Base-by-base conservation (phyloP, 306 rosid species). In the Dalbergia cultrata region DNA sequence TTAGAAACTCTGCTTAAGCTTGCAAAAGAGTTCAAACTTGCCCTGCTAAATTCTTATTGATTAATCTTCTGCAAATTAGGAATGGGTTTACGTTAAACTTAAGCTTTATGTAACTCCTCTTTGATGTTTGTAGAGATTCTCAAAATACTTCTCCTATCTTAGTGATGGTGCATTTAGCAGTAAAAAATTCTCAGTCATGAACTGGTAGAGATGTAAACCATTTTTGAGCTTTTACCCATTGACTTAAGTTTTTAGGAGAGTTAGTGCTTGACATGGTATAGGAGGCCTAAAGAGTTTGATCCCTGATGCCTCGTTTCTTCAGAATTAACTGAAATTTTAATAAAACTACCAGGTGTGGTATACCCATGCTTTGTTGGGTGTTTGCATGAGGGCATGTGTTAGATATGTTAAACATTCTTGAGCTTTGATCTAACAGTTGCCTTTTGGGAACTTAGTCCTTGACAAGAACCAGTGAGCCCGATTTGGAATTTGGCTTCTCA, bases 71-170 rank as follows among this genome's bases (percentile, higher is more conserved):
- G 8, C 67, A 49, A 26, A 76, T 57, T 61, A 39, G 50, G 71
- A 59, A 81, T n/a, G 43, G 6, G 35, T 4, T 57, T 37, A 0
- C 17, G 12, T 80, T 4, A 73, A 72, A 16, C 35, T 61, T 71
- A 18, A 76, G 77, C 37, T 76, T 62, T 52, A 17, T 61, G 31
- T 41, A 43, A 60, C 60, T 69, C 33, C 31, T 60, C 19, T 71
- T 60, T 60, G 81, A 50, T 19, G 13, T 70, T 50, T 52, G 59
- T 22, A 57, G 58, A 66, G 21, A 56, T 74, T 58, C 64, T 45
- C 68, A 47, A 57, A 70, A 21, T 54, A 47, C 12, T 52, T 58
- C 53, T 71, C 72, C 7, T 31, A 17, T 56, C 59, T 49, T 39
- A 17, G 35, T 7, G 5, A 6, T 26, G 22, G 49, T 68, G 77